Evolutionary conservation across 192 early-diverging fungal species (phyloP).

Genomic region (Bifiguratus adelaidae): DNA sequence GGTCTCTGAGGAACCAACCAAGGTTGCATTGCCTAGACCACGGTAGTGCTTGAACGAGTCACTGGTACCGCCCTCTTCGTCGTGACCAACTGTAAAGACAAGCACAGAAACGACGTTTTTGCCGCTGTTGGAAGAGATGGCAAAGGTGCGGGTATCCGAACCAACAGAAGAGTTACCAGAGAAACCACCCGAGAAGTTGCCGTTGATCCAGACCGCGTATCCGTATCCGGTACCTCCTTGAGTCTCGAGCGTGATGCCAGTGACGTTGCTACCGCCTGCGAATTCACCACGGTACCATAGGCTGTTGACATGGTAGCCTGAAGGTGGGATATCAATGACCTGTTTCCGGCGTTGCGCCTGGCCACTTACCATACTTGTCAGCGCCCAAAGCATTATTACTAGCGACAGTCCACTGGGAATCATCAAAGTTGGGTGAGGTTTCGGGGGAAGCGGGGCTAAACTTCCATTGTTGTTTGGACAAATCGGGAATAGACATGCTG

Average conservation of each 20-base stretch:
- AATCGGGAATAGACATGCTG: background rate
- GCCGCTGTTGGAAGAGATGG: no score
- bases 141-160: no score
- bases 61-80: background rate
- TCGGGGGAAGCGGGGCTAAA: constrained; percentile 7
- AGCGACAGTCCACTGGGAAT: background rate
- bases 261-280: background rate
- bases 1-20: background rate
- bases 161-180: background rate
- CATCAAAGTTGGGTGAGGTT: constrained; percentile 2
- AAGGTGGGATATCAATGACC: background rate
- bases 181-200: constrained; percentile 1
- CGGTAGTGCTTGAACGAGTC: background rate
- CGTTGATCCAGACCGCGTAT: background rate
- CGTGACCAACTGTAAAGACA: constrained; percentile 1
- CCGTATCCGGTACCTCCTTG: background rate
- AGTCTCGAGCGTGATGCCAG: background rate
- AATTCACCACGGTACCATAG: constrained; percentile 3
- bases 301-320: constrained; percentile 1
- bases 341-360: background rate
- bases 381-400: background rate
- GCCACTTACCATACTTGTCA: constrained; percentile 2
- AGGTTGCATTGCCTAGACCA: background rate
- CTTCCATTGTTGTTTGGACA: background rate
- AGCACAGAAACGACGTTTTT: constrained; percentile 2